Evolutionary conservation across 768 basidiomycete genomes (phyloP), one percentile per base, ranked within the genome.

Genomic region (Rubroboletus pulcherrimus): DNA sequence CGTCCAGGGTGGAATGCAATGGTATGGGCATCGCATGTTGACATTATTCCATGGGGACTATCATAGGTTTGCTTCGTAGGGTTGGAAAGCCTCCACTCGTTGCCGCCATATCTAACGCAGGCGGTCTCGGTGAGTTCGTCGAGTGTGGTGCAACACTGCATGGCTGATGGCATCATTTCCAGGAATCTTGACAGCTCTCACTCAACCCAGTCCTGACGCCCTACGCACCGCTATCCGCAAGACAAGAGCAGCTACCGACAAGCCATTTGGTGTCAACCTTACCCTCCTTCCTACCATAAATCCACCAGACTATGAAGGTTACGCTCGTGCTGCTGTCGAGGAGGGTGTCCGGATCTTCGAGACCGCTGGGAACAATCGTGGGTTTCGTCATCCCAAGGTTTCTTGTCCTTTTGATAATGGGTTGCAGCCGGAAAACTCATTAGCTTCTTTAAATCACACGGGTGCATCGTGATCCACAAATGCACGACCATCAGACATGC

Each of bases 1-100:
- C 44, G 81, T 94, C 2, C 92, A 93, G 68, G 91, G 91, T 24
- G 91, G 90, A 45, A 93, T 93, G 91, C 91, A 93, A 82, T 94
- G 88, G 88, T 90, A 73, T 44, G 57, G 5, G 29, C 21, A 12
- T 46, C 10, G 2, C 47, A 45, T 50, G 6, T 33, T 38, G 45
- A 19, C 24, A 44, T 17, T 7, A 9, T 5, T 26, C 8, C 31
- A 38, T 50, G 38, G 19, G 15, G 17, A 15, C 11, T 15, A 40
- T 44, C 46, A 53, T 46, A 31, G 21, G 6, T 17, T 54, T 31
- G 17, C 33, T n/a, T 37, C 34, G 24, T 30, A 89, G 90, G 91
- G 91, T 95, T 43, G 92, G 92, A 24, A 70, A 85, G 14, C 91
- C 93, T 1, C 68, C 71, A 55, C 81, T 94, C 17, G 88, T 77